These are phyloP conservation scores for Flaveria floridana DNA, from an alignment of 140 eudicot species.

Conservation along the genomic window DNA sequence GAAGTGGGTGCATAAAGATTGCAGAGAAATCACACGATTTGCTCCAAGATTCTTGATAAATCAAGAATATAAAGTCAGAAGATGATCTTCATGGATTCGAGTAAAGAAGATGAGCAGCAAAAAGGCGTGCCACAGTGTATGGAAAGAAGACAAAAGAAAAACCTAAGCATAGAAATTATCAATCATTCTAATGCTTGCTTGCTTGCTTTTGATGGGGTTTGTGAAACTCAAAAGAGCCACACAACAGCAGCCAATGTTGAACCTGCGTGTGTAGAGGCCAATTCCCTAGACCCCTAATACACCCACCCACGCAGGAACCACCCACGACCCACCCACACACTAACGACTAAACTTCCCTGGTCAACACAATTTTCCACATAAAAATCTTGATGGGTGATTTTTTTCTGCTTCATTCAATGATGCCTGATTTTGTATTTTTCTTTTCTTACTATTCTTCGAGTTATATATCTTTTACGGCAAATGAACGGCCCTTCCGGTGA, in stretches of 20 bases:
- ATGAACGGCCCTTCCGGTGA: no score
- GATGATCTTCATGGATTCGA: slow-evolving; percentile 25
- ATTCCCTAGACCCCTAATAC: slow-evolving; percentile 28
- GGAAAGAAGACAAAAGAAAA: slow-evolving; percentile 29
- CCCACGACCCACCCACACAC: no score
- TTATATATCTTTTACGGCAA: no score
- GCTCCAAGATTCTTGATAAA: slow-evolving; percentile 25
- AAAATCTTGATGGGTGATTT: background rate
- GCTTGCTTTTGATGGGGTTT: slow-evolving; percentile 34
- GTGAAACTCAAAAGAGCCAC: slow-evolving; percentile 36
- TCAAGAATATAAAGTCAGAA: slow-evolving; percentile 24
- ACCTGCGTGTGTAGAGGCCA: slow-evolving; percentile 25
- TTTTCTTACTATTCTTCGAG: no score
- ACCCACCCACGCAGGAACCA: slow-evolving; percentile 33
- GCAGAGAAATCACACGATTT: slow-evolving; percentile 30
- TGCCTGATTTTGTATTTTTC: background rate
- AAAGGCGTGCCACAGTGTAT: slow-evolving; percentile 37
- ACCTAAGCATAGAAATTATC: slow-evolving; percentile 36
- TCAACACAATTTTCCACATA: slow-evolving; percentile 18
- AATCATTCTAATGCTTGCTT: slow-evolving; percentile 33
- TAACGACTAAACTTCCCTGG: background rate
- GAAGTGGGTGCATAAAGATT: slow-evolving; percentile 1
- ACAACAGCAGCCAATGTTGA: slow-evolving; percentile 48
- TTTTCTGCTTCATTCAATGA: background rate
- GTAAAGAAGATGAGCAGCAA: slow-evolving; percentile 22